phyloP scores from a whole-genome alignment of 2,329 filamentous ascomycete species.

The Phoma sp. region DNA sequence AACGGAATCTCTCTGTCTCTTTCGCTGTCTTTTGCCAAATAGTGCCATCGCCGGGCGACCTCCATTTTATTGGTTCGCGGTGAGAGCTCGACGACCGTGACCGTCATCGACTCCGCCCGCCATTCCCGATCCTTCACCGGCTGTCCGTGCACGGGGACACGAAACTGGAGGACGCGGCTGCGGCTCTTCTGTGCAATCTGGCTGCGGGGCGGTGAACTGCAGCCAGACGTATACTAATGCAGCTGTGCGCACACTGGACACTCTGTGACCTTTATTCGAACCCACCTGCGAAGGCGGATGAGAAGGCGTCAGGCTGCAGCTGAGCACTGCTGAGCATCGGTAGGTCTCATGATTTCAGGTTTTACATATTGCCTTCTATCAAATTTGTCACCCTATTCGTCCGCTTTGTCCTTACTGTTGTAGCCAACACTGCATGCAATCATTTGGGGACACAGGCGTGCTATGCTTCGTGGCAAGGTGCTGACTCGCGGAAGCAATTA shows the following conservation, averaged over 20 bases:
- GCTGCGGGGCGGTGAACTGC: conserved; percentile 39
- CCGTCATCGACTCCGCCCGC: conserved; percentile 19
- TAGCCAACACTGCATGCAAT: background rate
- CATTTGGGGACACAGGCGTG: background rate
- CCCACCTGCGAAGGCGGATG: conserved; percentile 23
- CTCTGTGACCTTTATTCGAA: conserved; percentile 25
- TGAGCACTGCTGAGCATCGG: conserved; percentile 24
- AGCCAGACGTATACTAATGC: conserved; percentile 45
- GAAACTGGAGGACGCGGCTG: conserved; percentile 7
- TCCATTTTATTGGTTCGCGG: conserved; percentile 3
- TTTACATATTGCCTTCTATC: conserved; percentile 2
- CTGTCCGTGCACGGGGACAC: conserved; percentile 11
- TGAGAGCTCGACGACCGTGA: conserved; percentile 6
- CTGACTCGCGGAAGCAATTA: conserved; percentile 37
- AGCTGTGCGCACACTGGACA: conserved; percentile 34
- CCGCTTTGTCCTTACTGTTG: background rate
- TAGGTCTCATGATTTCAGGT: conserved; percentile 21
- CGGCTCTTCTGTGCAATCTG: conserved; percentile 12
- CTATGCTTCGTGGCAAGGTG: conserved; percentile 22
- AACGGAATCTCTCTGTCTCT: background rate
- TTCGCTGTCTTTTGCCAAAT: conserved; percentile 4
- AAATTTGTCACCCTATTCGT: background rate
- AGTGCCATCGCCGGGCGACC: background rate
- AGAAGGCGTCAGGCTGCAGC: conserved; percentile 44
- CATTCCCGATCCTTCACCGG: conserved; percentile 34